Conservation (phyloP, 352 stramenopile species). For the Globisporangium cylindrosporum region DNA sequence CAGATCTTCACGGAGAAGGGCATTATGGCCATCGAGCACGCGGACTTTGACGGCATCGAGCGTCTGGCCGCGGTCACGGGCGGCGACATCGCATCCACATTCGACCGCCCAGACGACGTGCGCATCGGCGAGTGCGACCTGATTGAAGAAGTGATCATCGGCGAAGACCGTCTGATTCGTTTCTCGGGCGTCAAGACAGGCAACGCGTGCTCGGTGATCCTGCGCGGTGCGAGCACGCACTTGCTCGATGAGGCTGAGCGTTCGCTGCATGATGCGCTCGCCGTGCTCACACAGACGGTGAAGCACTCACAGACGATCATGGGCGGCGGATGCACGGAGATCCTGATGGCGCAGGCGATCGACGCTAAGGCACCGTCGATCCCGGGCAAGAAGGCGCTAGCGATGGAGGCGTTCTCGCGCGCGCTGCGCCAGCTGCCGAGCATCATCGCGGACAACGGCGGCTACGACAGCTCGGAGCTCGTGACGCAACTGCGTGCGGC, state of each 20-base stretch:
- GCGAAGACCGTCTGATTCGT: constrained; percentile 95
- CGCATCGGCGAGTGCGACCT: constrained; percentile 96
- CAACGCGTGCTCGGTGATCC: constrained; percentile 93
- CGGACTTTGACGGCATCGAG: constrained; percentile 99
- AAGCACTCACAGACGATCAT: constrained; percentile 96
- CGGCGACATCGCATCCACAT: constrained; percentile 96
- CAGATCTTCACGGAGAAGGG: constrained; percentile 97
- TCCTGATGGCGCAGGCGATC: constrained; percentile 94
- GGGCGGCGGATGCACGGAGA: constrained; percentile 96
- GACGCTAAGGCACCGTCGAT: constrained; percentile 90
- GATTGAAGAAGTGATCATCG: constrained; percentile 99
- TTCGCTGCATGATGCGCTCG: constrained; percentile 98
- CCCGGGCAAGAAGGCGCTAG: constrained; percentile 97
- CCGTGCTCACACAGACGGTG: constrained; percentile 96
- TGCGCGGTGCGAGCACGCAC: constrained; percentile 93
- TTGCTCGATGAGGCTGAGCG: constrained; percentile 99
- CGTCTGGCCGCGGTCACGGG: constrained; percentile 95
- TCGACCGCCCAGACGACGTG: constrained; percentile 97
- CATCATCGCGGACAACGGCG: constrained; percentile 99
- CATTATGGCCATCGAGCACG: constrained; percentile 99
- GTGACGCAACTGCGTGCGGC: constrained; percentile 95
- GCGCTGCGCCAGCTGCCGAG: constrained; percentile 96
- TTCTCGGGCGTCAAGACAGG: constrained; percentile 97
- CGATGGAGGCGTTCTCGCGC: constrained; percentile 97
- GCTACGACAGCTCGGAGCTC: constrained; percentile 98